Conservation (phyloP, 768 basidiomycete species). For the Cystofilobasidium bisporidii region DNA sequence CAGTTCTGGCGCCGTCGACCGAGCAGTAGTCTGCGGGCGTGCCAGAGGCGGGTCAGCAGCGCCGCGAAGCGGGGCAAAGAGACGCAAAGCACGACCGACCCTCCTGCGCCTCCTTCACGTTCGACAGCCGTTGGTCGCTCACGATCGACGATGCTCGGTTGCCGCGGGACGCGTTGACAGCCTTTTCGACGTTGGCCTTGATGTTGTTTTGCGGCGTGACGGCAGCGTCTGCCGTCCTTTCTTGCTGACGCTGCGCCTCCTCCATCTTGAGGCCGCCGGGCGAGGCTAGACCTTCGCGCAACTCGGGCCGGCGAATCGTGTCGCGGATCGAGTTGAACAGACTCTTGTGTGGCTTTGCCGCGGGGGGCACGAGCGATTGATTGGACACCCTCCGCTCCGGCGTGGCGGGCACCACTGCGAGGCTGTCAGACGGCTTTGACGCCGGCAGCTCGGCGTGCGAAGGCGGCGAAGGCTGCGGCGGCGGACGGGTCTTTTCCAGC, state of each 20-base stretch:
- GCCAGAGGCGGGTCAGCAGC: neutral
- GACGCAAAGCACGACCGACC: neutral
- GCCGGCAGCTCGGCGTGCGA: neutral
- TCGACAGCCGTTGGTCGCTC: neutral
- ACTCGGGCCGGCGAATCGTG: neutral
- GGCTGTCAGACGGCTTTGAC: neutral
- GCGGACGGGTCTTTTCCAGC: neutral
- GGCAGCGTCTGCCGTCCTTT: neutral
- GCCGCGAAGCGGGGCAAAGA: neutral
- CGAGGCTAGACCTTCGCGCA: neutral
- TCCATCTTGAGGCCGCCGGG: neutral
- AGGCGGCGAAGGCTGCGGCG: neutral
- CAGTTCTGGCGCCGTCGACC: conserved; percentile 10
- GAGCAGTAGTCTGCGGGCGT: conserved; percentile 12
- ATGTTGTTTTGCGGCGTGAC: conserved; percentile 7
- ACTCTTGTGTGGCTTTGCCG: neutral
- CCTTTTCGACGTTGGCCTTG: conserved; percentile 18
- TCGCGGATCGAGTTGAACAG: conserved; percentile 5
- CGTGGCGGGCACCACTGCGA: neutral
- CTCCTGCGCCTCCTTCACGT: conserved; percentile 19
- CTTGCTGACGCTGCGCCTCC: neutral
- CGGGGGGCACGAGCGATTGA: neutral
- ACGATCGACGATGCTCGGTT: conserved; percentile 10
- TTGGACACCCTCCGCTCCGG: too few species aligned
- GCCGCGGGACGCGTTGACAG: conserved; percentile 17